phyloP scores from a whole-genome alignment of 192 early-diverging fungal genomes.

The Gamsiella multidivaricata region DNA sequence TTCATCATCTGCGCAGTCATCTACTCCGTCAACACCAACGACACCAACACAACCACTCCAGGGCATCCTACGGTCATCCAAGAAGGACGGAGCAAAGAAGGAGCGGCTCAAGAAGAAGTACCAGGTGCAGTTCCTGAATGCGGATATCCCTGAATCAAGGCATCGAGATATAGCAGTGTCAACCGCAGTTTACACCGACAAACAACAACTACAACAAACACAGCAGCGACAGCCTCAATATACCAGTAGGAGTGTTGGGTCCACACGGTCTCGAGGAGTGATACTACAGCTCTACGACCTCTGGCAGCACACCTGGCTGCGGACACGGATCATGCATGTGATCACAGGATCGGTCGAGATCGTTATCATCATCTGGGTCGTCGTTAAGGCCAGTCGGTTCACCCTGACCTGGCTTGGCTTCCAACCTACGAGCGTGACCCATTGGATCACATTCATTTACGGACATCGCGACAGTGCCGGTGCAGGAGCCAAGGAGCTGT shows the following conservation, averaged over 20 bases:
- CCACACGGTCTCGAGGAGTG: slow-evolving; percentile 24
- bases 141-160: slow-evolving; percentile 4
- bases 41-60: slow-evolving; percentile 17
- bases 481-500: slow-evolving; percentile 30
- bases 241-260: slow-evolving; percentile 36
- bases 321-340: slow-evolving; percentile 53
- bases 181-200: background rate
- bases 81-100: slow-evolving; percentile 9
- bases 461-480: slow-evolving; percentile 25
- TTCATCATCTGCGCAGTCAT: background rate
- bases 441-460: slow-evolving; percentile 39
- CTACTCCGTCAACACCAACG: slow-evolving; percentile 9
- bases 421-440: slow-evolving; percentile 9
- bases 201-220: background rate
- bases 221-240: slow-evolving; percentile 6
- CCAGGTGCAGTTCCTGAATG: slow-evolving; percentile 38
- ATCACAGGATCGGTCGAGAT: slow-evolving; percentile 50
- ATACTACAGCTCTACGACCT: slow-evolving; percentile 40
- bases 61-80: slow-evolving; percentile 16
- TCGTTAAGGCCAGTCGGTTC: slow-evolving; percentile 20
- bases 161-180: slow-evolving; percentile 9
- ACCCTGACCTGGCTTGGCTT: slow-evolving; percentile 42
- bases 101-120: slow-evolving; percentile 34
- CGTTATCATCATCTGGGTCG: slow-evolving; percentile 41
- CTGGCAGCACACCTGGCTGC: slow-evolving; percentile 52